phyloP scores from a whole-genome alignment of 768 basidiomycete species.

The Coprinellus aureogranulatus region DNA sequence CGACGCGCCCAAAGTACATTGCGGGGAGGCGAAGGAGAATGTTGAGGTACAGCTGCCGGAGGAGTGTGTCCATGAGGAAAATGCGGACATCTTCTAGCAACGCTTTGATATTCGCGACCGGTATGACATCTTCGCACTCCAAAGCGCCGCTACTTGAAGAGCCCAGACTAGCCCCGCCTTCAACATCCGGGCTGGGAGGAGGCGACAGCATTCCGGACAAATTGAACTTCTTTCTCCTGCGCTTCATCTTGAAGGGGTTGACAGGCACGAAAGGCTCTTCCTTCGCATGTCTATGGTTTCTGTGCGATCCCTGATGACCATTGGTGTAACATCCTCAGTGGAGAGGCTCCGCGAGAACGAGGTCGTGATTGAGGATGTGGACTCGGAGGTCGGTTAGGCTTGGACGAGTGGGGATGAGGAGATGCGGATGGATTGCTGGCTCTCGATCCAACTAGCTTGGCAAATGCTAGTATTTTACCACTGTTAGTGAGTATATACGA shows the following conservation, averaged over 20 bases:
- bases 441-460: background rate
- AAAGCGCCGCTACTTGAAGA: constrained; percentile 24
- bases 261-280: constrained; percentile 59
- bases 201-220: constrained; percentile 16
- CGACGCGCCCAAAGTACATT: constrained; percentile 77
- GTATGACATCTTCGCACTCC: constrained; percentile 29
- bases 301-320: constrained; percentile 51
- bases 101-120: constrained; percentile 17
- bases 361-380: constrained; percentile 42
- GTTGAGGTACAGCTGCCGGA: constrained; percentile 42
- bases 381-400: background rate
- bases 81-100: constrained; percentile 18
- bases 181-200: constrained; percentile 27
- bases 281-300: constrained; percentile 30
- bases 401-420: background rate
- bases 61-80: constrained; percentile 39
- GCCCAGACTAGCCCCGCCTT: constrained; percentile 14
- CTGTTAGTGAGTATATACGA: no score
- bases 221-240: constrained; percentile 18
- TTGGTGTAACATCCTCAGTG: constrained; percentile 56
- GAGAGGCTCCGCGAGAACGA: constrained; percentile 56
- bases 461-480: background rate
- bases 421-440: background rate
- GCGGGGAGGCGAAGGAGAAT: constrained; percentile 69
- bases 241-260: constrained; percentile 46